These are phyloP conservation scores for Retiboletus fuscus DNA, from an alignment of 1,284 basidiomycete genomes.

Conservation along the genomic window DNA sequence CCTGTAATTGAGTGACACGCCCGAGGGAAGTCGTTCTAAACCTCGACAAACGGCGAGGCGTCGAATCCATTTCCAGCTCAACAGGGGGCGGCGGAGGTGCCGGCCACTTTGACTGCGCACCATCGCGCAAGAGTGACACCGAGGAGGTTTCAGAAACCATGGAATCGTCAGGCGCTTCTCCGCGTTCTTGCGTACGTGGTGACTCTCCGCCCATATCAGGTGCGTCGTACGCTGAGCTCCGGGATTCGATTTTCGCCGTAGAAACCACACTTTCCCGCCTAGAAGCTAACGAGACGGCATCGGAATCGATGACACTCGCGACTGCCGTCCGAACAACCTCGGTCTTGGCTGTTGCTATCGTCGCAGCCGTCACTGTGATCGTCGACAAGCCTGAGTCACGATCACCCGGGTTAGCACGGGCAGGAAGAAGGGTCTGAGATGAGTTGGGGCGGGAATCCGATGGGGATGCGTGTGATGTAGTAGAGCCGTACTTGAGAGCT, in stretches of 20 bases:
- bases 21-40: constrained; percentile 47
- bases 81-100: constrained; percentile 46
- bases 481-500: constrained; percentile 10
- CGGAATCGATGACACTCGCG: constrained; percentile 58
- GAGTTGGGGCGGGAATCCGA: constrained; percentile 31
- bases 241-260: constrained; percentile 21
- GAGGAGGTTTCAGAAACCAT: constrained; percentile 33
- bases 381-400: constrained; percentile 65
- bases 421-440: constrained; percentile 35
- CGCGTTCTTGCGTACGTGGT: constrained; percentile 25
- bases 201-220: constrained; percentile 16
- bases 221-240: constrained; percentile 5
- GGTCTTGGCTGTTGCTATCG: constrained; percentile 53
- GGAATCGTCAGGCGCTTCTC: constrained; percentile 32
- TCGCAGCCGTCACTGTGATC: constrained; percentile 61
- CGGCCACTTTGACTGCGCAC: constrained; percentile 45
- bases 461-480: constrained; percentile 14
- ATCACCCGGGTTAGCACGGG: constrained; percentile 42
- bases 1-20: constrained; percentile 44
- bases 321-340: constrained; percentile 57
- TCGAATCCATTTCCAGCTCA: constrained; percentile 40
- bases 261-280: constrained; percentile 31
- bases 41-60: constrained; percentile 45
- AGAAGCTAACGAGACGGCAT: constrained; percentile 38
- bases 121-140: constrained; percentile 38